These are phyloP conservation scores for Metarhizium anisopliae DNA, from an alignment of 2,329 filamentous ascomycete species.

Conservation along the genomic window DNA sequence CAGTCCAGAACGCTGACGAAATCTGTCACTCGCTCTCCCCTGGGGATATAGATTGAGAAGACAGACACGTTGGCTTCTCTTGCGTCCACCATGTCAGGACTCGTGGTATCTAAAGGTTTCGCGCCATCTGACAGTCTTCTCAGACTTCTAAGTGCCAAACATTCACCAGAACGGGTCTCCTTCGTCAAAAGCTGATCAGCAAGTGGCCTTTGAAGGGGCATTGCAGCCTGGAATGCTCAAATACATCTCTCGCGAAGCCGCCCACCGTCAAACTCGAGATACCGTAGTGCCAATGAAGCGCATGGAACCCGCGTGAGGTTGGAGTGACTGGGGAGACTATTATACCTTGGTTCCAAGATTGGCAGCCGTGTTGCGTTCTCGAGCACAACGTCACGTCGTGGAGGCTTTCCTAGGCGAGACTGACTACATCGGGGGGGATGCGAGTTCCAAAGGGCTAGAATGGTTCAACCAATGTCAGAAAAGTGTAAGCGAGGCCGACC, in stretches of 20 bases:
- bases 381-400: constrained; percentile 12
- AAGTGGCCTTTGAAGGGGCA: constrained; percentile 13
- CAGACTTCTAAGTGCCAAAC: not conserved
- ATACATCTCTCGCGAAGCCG: constrained; percentile 15
- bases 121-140: not conserved
- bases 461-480: constrained; percentile 22
- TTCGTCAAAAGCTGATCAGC: not conserved
- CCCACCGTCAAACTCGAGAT: constrained; percentile 18
- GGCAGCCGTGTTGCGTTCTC: constrained; percentile 10
- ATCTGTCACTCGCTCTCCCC: constrained; percentile 13
- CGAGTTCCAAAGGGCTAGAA: constrained; percentile 13
- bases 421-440: constrained; percentile 20
- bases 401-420: constrained; percentile 19
- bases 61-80: constrained; percentile 14
- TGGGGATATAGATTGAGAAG: constrained; percentile 9
- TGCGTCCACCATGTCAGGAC: constrained; percentile 14
- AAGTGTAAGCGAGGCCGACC: not conserved
- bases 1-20: constrained; percentile 15
- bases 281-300: constrained; percentile 20
- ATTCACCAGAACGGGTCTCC: not conserved
- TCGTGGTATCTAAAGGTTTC: constrained; percentile 8
- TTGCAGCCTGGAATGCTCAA: constrained; percentile 10
- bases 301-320: constrained; percentile 10
- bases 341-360: constrained; percentile 18
- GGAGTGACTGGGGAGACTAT: constrained; percentile 22